phyloP scores from a whole-genome alignment of 2,329 filamentous ascomycete genomes.

The Orbilia brochopaga region DNA sequence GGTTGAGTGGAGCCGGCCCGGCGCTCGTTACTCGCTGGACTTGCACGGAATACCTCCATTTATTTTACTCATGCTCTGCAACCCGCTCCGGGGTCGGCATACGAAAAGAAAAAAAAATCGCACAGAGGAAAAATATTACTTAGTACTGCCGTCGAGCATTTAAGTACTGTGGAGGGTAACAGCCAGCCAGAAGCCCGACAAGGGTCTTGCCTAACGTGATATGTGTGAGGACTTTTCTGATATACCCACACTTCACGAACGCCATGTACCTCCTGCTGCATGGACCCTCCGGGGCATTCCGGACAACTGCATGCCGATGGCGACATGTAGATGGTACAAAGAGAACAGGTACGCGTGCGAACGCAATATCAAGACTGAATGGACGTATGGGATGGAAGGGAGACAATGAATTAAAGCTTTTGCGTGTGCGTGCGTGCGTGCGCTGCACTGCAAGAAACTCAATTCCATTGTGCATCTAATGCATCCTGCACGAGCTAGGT shows the following conservation, averaged over 20 bases:
- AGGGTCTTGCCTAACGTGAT: background rate
- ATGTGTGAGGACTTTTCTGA: background rate
- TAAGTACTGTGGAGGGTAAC: no score
- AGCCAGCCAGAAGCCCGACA: background rate
- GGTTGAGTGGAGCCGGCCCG: background rate
- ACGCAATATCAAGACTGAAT: slow-evolving; percentile 9
- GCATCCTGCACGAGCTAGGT: no score
- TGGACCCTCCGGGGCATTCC: slow-evolving; percentile 36
- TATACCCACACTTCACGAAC: slow-evolving; percentile 8
- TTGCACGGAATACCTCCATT: no score
- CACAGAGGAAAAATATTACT: background rate
- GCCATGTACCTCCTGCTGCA: background rate
- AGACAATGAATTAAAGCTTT: no score
- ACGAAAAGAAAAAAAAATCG: background rate
- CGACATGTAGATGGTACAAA: slow-evolving; percentile 38
- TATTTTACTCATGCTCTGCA: background rate
- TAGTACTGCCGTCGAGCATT: background rate
- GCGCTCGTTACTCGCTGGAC: no score
- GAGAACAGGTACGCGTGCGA: slow-evolving; percentile 21
- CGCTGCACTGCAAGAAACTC: no score
- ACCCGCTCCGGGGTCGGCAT: background rate
- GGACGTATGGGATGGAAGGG: background rate
- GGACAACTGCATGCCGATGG: slow-evolving; percentile 25
- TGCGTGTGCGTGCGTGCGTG: no score
- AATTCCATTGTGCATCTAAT: no score